Percentiles rank a stretch among this genome's conserved stretches.
These are phyloP conservation scores for Dactylellina haptotyla DNA, from an alignment of 2,329 filamentous ascomycete species.

Conservation along the genomic window DNA sequence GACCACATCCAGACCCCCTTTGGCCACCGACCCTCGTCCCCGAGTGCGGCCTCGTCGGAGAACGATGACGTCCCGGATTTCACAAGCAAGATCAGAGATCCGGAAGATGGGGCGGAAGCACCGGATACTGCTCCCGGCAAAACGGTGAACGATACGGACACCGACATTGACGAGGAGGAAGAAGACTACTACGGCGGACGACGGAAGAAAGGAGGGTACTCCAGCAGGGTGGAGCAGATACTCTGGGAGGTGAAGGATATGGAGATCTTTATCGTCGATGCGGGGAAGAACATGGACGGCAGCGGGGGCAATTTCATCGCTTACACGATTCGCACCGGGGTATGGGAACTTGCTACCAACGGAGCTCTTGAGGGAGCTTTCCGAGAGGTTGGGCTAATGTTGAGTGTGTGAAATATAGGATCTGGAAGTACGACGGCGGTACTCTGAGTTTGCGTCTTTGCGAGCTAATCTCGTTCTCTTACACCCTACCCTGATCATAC, in stretches of 20 bases:
- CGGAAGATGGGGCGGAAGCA: constrained; percentile 32
- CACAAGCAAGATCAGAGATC: constrained; percentile 32
- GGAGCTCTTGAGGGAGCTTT: constrained; percentile 29
- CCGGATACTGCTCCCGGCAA: constrained; percentile 46
- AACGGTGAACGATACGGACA: constrained; percentile 62
- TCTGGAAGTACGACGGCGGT: constrained; percentile 90
- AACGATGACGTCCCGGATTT: constrained; percentile 49
- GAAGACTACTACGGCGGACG: constrained; percentile 68
- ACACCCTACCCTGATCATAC: constrained; percentile 93
- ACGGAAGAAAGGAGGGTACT: constrained; percentile 84
- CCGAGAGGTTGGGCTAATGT: not conserved
- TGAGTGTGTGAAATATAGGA: constrained; percentile 69
- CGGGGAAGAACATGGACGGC: constrained; percentile 87
- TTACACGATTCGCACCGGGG: constrained; percentile 94
- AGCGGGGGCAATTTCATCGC: constrained; percentile 93
- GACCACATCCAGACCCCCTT: constrained; percentile 44
- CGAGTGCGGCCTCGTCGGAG: constrained; percentile 37
- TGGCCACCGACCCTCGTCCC: constrained; percentile 37
- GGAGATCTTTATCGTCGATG: constrained; percentile 90
- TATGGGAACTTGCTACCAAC: constrained; percentile 63
- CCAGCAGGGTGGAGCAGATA: constrained; percentile 96
- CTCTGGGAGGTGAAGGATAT: constrained; percentile 93
- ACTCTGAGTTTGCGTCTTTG: constrained; percentile 94
- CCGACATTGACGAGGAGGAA: constrained; percentile 70
- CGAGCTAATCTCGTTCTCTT: constrained; percentile 87